Evolutionary conservation across 177 flowering plant genomes (phyloP), one percentile per base, ranked within the genome.

Genomic region (Telopea speciosissima): DNA sequence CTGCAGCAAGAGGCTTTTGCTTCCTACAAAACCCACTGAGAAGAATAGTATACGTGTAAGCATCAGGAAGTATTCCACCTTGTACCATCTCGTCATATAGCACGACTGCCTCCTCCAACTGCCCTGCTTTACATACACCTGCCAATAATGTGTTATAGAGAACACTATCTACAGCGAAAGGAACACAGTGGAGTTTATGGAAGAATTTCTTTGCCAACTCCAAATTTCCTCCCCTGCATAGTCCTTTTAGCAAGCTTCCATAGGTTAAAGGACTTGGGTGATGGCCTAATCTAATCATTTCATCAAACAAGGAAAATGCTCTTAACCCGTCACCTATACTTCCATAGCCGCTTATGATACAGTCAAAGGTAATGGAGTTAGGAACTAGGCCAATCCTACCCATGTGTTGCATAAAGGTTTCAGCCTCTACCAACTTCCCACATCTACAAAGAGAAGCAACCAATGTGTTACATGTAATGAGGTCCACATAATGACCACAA

Each of bases 241-340:
- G 77, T 70, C 86, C 95, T 84, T 90, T 93, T 56, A 93, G 76
- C 49, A 93, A 78, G 77, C 84, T 83, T 14, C 84, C 85, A 80
- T 85, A 86, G 0, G 90, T 86, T 72, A 79, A 81, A 54, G 71
- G 64, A 77, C 85, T 89, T 31, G 96, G 98, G 14, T 64, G 76
- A 67, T 75, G 77, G 54, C 95, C 95, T 8, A 25, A 24, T 60
- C 70, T 69, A 64, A 86, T 75, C 94, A 93, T 90, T 71, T 85
- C 82, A 75, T 88, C 90, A 81, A 86, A 85, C 68, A 80, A 44
- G 40, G 82, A 79, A 75, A 93, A 81, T 67, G 93, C 94, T 73
- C 82, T 82, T 65, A 82, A 75, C 23, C 68, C 81, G 66, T 89
- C 83, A 36, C 96, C 94, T 28, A 63, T 65, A 63, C 64, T 86